Evolutionary conservation across 768 basidiomycete species (phyloP), one percentile per base, ranked within the genome.

Genomic region (Ramaria sp.): DNA sequence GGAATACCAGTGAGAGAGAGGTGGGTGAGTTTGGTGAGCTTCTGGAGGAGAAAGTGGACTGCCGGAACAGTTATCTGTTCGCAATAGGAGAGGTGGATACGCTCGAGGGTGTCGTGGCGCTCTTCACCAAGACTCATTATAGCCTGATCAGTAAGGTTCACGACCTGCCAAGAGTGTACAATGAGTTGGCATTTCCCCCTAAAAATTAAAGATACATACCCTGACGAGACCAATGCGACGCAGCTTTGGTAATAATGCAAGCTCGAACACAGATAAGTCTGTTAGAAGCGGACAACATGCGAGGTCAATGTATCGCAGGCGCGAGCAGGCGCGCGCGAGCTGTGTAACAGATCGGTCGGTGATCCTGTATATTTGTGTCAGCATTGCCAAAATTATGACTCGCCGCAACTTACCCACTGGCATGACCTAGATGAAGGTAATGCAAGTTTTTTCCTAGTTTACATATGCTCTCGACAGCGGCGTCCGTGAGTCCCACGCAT

Each of bases 1-100:
- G 85, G 84, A 33, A 99, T 88, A n/a, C 94, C 96, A n/a, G 96
- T 97, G 60, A 99, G 71, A 69, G 92, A 95, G 48, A 99, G 78
- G 72, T 99, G 96, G 0, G 91, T 96, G 31, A 99, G 74, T 63
- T 89, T 88, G 65, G 83, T 83, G n/a, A 98, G 77, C 65, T 86
- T 85, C 66, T 88, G 84, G 43, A 99, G 78, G 46, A 99, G 78
- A 69, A 86, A 91, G 65, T 94, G 88, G 50, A 98, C 81, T 17
- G 93, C 93, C 73, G 85, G 79, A 63, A 97, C 89, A 6, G 88
- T 83, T 56, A 99, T 87, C 65, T 94, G 89, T 68, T 96, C 91
- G 69, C 96, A 99, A 67, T 98, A 97, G 2, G 92, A 96, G 50
- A 99, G 75, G 70, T 99, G 96, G 20, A 99, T 91, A 41, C 96